Evolutionary conservation across 208 protist species (phyloP), one percentile per base, ranked within the genome.

Genomic region (Acanthamoeba sp.): DNA sequence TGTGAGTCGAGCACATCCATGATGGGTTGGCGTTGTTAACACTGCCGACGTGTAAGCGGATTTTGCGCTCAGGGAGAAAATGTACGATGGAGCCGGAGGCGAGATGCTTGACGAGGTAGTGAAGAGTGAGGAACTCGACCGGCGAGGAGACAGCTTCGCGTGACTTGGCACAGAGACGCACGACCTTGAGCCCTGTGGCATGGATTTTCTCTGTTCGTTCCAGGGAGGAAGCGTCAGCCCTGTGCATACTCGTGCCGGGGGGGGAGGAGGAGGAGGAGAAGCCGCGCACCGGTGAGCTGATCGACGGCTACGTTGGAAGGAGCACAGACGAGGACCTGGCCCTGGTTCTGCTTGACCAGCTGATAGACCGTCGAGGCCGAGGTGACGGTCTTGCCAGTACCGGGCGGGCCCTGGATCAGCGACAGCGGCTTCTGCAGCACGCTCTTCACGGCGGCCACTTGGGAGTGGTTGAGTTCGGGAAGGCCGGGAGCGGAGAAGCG

Each of bases 351-450:
- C 29, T 97, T 38, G 9, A 97, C 94, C 16, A 99, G 85, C 80
- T 99, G 98, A 84, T 99, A 99, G 9, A 99, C 98, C 78, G 99
- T 98, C 22, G 98, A 97, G 0, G 99, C 99, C 12, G 97, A 98
- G 6, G 98, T 99, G 16, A 99, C 97, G 6, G 99, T 99, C 94
- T 99, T 99, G 32, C 99, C 99, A 12, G 99, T 99, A n/a, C 99
- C 99, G 29, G 98, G 99, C 69, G 99, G 99, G 80, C 99, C 98
- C 95, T 99, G 98, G 84, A 99, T 99, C 9, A 99, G 89, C 42
- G 66, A 95, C 0, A 98, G 95, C 34, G 98, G 98, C 69, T 96
- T 95, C 94, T 98, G 96, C 16, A 99, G 94, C 1, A 98, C 98
- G 4, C 76, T 94, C 64, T 97, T 97, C 1, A 99, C 97, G 14